Evolutionary conservation across 139 green algal genomes (phyloP).

Genomic region (Micromonas commoda): DNA sequence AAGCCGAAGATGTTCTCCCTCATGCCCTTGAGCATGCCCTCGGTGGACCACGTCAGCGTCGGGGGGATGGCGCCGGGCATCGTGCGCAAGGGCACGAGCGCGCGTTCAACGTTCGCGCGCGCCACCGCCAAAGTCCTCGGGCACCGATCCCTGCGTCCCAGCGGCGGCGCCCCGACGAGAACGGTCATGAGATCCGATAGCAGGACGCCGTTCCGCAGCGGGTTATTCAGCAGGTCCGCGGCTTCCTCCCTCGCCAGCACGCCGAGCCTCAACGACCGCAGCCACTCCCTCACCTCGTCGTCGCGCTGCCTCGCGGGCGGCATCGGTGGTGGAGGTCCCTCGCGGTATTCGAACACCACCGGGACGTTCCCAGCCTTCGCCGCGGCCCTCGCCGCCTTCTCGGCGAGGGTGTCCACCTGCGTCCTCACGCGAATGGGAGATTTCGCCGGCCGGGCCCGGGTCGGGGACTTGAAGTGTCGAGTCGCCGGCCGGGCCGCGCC

Average conservation of each 20-base stretch:
- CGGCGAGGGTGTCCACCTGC: neutral
- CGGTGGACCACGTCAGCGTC: neutral
- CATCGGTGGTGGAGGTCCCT: neutral
- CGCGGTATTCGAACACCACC: neutral
- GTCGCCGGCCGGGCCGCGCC: no score
- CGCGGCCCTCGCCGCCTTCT: neutral
- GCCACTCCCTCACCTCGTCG: conserved; percentile 9
- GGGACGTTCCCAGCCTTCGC: neutral
- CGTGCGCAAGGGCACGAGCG: neutral
- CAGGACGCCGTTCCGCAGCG: conserved; percentile 12
- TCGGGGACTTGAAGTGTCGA: no score
- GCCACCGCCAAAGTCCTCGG: neutral
- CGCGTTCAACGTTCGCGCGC: neutral
- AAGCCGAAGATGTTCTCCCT: conserved; percentile 5
- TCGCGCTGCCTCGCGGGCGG: neutral
- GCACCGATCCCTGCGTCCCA: neutral
- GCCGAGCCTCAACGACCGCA: neutral
- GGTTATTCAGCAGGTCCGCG: neutral
- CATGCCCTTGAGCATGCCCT: neutral
- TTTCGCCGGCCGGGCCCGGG: no score
- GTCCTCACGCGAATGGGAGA: no score
- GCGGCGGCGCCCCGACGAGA: neutral
- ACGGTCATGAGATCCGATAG: conserved; percentile 3
- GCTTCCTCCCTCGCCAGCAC: neutral
- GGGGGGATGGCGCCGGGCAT: neutral